phyloP scores from a whole-genome alignment of 768 basidiomycete species.

The Collybia mongolica region DNA sequence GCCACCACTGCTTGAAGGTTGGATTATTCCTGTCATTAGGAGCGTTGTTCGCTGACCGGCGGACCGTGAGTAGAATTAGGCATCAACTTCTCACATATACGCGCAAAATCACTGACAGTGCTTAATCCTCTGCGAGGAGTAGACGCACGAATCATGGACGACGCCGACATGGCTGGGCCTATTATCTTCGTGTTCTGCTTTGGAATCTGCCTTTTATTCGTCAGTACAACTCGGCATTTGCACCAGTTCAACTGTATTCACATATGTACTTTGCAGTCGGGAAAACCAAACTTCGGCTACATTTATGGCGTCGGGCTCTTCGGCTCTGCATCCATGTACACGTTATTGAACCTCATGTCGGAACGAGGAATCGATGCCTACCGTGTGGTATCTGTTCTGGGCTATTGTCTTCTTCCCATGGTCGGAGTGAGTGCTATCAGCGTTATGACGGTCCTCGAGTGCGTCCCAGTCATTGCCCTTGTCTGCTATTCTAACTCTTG shows the following conservation, averaged over 20 bases:
- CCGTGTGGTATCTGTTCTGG: conserved; percentile 90
- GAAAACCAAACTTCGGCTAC: conserved; percentile 97
- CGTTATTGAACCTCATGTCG: conserved; percentile 95
- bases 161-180: conserved; percentile 96
- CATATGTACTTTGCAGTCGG: conserved; percentile 59
- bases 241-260: neutral
- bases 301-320: conserved; percentile 98
- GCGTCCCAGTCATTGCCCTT: conserved; percentile 9
- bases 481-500: conserved; percentile 9
- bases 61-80: conserved; percentile 70
- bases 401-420: conserved; percentile 96
- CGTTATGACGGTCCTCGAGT: conserved; percentile 88
- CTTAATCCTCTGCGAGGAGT: conserved; percentile 86
- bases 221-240: conserved; percentile 39
- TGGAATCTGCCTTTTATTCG: conserved; percentile 87
- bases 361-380: conserved; percentile 94
- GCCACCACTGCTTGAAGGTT: conserved; percentile 92
- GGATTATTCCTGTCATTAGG: conserved; percentile 15
- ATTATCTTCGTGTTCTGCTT: conserved; percentile 95
- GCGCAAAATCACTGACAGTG: conserved; percentile 90
- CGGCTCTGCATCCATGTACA: conserved; percentile 89
- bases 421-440: conserved; percentile 90
- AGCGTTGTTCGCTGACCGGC: conserved; percentile 1
- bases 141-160: conserved; percentile 96
- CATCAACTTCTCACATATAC: conserved; percentile 96